Percentiles rank a stretch among this genome's conserved stretches.
phyloP scores from a whole-genome alignment of 257 asterid genomes.

The Echium plantagineum region DNA sequence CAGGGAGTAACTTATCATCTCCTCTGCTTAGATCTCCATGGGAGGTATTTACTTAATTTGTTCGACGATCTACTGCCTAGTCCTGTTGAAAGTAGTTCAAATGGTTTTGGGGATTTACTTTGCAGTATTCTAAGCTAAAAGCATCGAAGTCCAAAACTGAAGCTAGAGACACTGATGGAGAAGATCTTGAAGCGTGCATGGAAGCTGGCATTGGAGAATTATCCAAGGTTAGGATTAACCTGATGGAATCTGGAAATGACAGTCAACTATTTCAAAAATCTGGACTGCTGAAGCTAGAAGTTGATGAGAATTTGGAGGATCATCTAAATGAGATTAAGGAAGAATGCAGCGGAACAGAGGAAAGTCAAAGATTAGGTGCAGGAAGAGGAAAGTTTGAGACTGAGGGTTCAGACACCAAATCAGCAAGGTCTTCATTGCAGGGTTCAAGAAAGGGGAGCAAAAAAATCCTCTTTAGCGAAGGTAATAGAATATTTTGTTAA shows the following conservation, averaged over 20 bases:
- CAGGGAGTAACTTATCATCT: slow-evolving; percentile 55
- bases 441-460: slow-evolving; percentile 59
- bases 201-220: slow-evolving; percentile 68
- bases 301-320: slow-evolving; percentile 31
- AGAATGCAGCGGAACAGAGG: slow-evolving; percentile 82
- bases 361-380: slow-evolving; percentile 42
- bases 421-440: slow-evolving; percentile 31
- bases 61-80: not conserved
- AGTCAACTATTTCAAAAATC: slow-evolving; percentile 27
- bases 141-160: slow-evolving; percentile 27
- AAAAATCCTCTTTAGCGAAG: slow-evolving; percentile 54
- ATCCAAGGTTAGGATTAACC: slow-evolving; percentile 31
- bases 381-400: slow-evolving; percentile 26
- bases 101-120: slow-evolving; percentile 1
- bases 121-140: slow-evolving; percentile 27
- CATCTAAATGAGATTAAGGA: slow-evolving; percentile 58
- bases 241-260: slow-evolving; percentile 26
- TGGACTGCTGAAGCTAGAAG: slow-evolving; percentile 33
- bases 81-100: not conserved
- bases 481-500: slow-evolving; percentile 20
- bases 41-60: slow-evolving; percentile 34
- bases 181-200: slow-evolving; percentile 65
- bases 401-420: slow-evolving; percentile 28
- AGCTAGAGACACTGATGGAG: slow-evolving; percentile 60
- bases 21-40: slow-evolving; percentile 56